A percentile compares a stretch with the other conserved stretches of the same genome.
These are phyloP conservation scores for Toxicodendron radicans DNA, from an alignment of 345 rosid genomes.

Conservation along the genomic window DNA sequence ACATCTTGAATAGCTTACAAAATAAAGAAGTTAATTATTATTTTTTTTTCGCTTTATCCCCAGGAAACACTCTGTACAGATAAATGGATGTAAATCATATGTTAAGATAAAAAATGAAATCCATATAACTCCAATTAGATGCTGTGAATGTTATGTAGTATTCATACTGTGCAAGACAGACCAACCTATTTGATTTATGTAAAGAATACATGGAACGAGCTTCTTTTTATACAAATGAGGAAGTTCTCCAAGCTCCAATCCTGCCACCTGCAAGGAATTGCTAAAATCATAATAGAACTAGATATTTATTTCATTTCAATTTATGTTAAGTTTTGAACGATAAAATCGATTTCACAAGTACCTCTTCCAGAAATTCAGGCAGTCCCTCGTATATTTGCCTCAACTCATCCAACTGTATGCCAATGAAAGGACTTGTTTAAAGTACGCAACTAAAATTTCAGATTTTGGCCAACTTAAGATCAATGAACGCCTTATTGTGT, in stretches of 20 bases:
- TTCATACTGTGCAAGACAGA: conserved; percentile 9
- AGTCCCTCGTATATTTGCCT: conserved; percentile 92
- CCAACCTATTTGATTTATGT: conserved; percentile 89
- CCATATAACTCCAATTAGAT: too few relatives aligned
- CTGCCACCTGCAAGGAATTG: conserved; percentile 58
- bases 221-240: conserved; percentile 56
- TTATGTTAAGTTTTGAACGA: conserved; percentile 8
- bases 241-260: conserved; percentile 65
- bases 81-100: not conserved
- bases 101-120: not conserved
- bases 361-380: conserved; percentile 91
- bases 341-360: conserved; percentile 30
- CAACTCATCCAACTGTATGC: conserved; percentile 79
- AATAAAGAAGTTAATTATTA: not conserved
- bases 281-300: conserved; percentile 19
- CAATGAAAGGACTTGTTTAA: conserved; percentile 15
- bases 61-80: not conserved
- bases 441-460: not conserved
- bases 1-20: conserved; percentile 1
- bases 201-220: conserved; percentile 65
- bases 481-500: not conserved
- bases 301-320: conserved; percentile 18
- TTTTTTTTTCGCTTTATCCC: not conserved
- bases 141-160: not conserved
- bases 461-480: conserved; percentile 8